Evolutionary conservation across 2,329 filamentous ascomycete genomes (phyloP).

Genomic region (Nemania sp.): DNA sequence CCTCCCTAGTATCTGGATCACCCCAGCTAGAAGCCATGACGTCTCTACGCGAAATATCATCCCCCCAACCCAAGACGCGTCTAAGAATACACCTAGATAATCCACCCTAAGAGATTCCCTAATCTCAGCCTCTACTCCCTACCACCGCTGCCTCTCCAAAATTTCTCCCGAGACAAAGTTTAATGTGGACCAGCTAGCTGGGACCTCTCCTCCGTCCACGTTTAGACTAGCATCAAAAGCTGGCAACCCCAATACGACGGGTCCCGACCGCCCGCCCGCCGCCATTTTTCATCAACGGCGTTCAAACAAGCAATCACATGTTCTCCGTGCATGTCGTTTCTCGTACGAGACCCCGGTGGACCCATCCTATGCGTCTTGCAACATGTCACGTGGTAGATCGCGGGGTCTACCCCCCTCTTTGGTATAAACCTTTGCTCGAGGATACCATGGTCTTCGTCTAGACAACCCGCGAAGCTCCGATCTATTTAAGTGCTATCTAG

Average conservation of each 20-base stretch:
- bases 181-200: neutral
- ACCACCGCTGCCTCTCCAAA: conserved; percentile 4
- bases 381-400: conserved; percentile 16
- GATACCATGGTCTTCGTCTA: conserved; percentile 26
- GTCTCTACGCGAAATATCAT: no score
- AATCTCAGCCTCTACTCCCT: neutral
- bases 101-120: neutral
- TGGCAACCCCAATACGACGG: conserved; percentile 12
- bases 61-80: no score
- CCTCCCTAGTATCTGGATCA: no score
- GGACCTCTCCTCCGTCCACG: neutral
- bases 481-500: conserved; percentile 8
- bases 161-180: conserved; percentile 6
- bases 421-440: no score
- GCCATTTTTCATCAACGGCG: conserved; percentile 17
- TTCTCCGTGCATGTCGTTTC: no score
- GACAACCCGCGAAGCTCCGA: conserved; percentile 19
- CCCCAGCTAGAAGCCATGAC: no score
- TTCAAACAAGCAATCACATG: conserved; percentile 26
- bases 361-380: conserved; percentile 12
- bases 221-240: conserved; percentile 1
- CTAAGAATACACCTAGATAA: neutral
- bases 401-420: no score
- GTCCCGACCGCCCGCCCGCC: neutral
- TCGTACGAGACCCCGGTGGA: conserved; percentile 26